These are phyloP conservation scores for Crepidotus variabilis DNA, from an alignment of 768 basidiomycete species.

Conservation along the genomic window DNA sequence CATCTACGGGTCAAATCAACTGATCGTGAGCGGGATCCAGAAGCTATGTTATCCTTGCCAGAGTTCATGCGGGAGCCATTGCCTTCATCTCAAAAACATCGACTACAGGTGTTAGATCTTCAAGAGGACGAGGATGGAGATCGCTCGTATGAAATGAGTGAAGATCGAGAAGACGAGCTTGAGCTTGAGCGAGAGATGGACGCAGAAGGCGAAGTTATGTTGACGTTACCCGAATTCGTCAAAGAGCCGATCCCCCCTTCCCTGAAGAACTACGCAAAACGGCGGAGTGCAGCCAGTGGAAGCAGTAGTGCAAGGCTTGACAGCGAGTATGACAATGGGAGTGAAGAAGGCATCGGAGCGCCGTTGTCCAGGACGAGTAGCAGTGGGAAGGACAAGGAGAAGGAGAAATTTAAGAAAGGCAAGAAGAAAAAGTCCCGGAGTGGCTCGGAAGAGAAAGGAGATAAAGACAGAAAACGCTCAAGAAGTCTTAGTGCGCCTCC, in stretches of 20 bases:
- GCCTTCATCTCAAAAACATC: constrained; percentile 21
- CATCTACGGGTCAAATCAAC: background rate
- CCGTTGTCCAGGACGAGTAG: background rate
- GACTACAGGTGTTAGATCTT: background rate
- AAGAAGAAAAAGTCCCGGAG: constrained; percentile 6
- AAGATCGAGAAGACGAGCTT: background rate
- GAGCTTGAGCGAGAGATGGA: background rate
- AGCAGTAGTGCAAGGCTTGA: background rate
- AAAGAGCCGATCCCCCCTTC: constrained; percentile 40
- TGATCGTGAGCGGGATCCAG: constrained; percentile 37
- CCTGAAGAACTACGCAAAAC: constrained; percentile 2
- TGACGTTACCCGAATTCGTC: constrained; percentile 59
- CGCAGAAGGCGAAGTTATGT: constrained; percentile 42
- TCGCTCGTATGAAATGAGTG: background rate
- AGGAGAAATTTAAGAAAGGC: constrained; percentile 6
- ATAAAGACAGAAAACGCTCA: constrained; percentile 24
- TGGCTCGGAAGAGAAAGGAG: constrained; percentile 3
- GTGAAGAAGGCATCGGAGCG: background rate
- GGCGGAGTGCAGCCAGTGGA: background rate
- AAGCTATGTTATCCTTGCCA: constrained; percentile 51
- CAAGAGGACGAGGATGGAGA: background rate
- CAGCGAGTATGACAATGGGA: background rate
- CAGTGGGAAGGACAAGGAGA: background rate
- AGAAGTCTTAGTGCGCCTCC: constrained; percentile 56
- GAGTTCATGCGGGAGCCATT: constrained; percentile 61